A percentile compares a stretch with the other conserved stretches of the same genome.
These are phyloP conservation scores for Lodderomyces oxycetoniae DNA, from an alignment of 1,139 yeast genomes.

Conservation along the genomic window DNA sequence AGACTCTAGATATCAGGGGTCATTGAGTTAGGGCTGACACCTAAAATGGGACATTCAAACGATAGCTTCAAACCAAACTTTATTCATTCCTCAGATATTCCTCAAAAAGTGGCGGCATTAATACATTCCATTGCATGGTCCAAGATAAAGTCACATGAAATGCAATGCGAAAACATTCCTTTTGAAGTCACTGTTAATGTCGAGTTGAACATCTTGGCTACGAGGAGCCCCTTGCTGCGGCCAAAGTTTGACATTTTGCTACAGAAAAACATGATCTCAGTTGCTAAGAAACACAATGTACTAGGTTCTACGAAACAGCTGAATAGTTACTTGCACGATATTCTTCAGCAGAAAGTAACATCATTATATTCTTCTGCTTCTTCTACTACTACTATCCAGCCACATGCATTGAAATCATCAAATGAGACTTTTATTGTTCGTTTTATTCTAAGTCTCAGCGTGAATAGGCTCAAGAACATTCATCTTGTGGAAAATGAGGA, in stretches of 20 bases:
- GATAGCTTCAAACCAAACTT: slow-evolving; percentile 34
- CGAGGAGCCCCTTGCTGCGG: slow-evolving; percentile 21
- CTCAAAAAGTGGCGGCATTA: slow-evolving; percentile 18
- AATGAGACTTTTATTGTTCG: slow-evolving; percentile 5
- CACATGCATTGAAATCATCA: slow-evolving; percentile 5
- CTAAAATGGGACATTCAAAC: too few species aligned
- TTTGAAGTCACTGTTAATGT: slow-evolving; percentile 26
- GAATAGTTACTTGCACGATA: slow-evolving; percentile 1
- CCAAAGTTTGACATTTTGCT: slow-evolving; percentile 29
- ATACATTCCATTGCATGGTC: slow-evolving; percentile 4
- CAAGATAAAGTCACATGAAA: slow-evolving; percentile 1
- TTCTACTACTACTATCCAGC: slow-evolving; percentile 1
- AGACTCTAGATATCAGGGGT: too few species aligned
- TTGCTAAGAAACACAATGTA: slow-evolving; percentile 21
- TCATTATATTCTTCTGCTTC: too few species aligned
- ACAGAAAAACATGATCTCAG: slow-evolving; percentile 30
- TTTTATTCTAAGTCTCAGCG: neutral
- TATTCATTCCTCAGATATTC: slow-evolving; percentile 36
- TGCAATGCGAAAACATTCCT: neutral
- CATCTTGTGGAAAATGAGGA: slow-evolving; percentile 17
- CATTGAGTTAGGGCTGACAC: too few species aligned
- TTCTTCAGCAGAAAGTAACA: slow-evolving; percentile 1
- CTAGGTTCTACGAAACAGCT: neutral
- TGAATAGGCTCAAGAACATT: neutral
- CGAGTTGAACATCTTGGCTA: slow-evolving; percentile 33